Base-by-base conservation (phyloP, 2,329 filamentous ascomycete genomes). In the Pseudogymnoascus sp. region DNA sequence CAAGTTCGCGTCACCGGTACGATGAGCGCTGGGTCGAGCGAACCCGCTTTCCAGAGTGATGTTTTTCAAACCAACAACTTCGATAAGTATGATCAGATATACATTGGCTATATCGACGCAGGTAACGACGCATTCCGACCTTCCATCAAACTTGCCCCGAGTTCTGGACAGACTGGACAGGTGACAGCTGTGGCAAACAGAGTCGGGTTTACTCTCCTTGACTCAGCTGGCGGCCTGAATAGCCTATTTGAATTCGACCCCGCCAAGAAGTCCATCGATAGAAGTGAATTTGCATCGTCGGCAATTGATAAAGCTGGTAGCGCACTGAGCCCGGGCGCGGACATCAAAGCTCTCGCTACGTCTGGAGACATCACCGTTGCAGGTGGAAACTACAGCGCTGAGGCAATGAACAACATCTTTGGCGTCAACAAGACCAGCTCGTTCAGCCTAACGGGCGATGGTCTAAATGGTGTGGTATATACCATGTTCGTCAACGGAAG, bases 11-110 rank as follows among this genome's bases (percentile, higher is more conserved):
- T 99, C 61, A 93, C 89, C 1, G 90, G 87, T 35, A 82, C 81
- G 23, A 86, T 95, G 79, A 83, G 85, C 2, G 77, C 79, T 68
- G 70, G 80, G 72, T 70, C 76, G 63, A 72, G 75, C 69, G 66
- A 67, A 60, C 73, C 75, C 37, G 79, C 83, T 4, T 80, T 87
- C 64, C 81, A 84, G 29, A 84, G 81, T 0, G 82, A 83, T 0
- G 78, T 97, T 7, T 96, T 84, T 73, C 95, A 99, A 75, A 96
- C 93, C 17, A 99, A 99, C 77, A 84, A 96, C 73, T 96, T 88
- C 74, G 93, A 97, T 79, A 99, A 99, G 76, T 97, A 96, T 72
- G 95, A 99, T 72, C 87, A 90, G 68, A 87, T 99, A 64, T 96
- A 92, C 76, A 89, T 88, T 68, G 95, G 93, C 56, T 86, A 86